Percentiles rank a stretch among this genome's conserved stretches.
phyloP scores from a whole-genome alignment of 2,329 filamentous ascomycete species.

The Talaromyces sp. region DNA sequence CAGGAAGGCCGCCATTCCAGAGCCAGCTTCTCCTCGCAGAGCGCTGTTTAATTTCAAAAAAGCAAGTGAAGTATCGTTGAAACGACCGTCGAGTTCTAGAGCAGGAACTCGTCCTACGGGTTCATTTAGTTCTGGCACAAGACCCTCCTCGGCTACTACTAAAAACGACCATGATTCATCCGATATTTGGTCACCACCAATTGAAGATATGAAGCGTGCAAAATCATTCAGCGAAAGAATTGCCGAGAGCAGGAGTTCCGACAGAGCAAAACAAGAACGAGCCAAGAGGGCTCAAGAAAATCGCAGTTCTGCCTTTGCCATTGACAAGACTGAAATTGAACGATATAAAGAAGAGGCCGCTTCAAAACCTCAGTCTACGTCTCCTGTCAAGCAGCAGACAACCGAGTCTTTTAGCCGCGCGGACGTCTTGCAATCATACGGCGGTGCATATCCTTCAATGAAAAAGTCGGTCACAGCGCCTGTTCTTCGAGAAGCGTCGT shows the following conservation, averaged over 20 bases:
- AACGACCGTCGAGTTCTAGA: slow-evolving; percentile 51
- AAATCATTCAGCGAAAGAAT: slow-evolving; percentile 83
- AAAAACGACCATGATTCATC: slow-evolving; percentile 17
- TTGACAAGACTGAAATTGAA: slow-evolving; percentile 41
- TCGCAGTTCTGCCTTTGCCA: slow-evolving; percentile 39
- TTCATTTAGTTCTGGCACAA: slow-evolving; percentile 23
- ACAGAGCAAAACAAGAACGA: slow-evolving; percentile 34
- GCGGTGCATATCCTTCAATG: slow-evolving; percentile 21
- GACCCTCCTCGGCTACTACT: slow-evolving; percentile 19
- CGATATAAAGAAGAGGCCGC: slow-evolving; percentile 35
- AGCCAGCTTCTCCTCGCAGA: slow-evolving; percentile 70
- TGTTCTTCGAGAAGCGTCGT: slow-evolving; percentile 17
- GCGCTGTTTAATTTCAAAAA: slow-evolving; percentile 80
- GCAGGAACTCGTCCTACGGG: slow-evolving; percentile 25
- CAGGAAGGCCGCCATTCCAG: slow-evolving; percentile 44
- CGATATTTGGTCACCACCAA: slow-evolving; percentile 21
- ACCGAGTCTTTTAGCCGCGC: slow-evolving; percentile 58
- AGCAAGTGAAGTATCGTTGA: slow-evolving; percentile 78
- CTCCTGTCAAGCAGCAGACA: slow-evolving; percentile 43
- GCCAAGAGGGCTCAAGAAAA: slow-evolving; percentile 32
- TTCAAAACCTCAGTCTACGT: slow-evolving; percentile 31
- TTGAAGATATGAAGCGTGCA: slow-evolving; percentile 22
- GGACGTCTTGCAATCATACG: slow-evolving; percentile 47
- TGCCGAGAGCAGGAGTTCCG: slow-evolving; percentile 56
- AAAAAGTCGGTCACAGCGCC: slow-evolving; percentile 33